A percentile compares a stretch with the other conserved stretches of the same genome.
These are phyloP conservation scores for Hypomontagnella monticulosa DNA, from an alignment of 495 filamentous ascomycete species.

Conservation along the genomic window DNA sequence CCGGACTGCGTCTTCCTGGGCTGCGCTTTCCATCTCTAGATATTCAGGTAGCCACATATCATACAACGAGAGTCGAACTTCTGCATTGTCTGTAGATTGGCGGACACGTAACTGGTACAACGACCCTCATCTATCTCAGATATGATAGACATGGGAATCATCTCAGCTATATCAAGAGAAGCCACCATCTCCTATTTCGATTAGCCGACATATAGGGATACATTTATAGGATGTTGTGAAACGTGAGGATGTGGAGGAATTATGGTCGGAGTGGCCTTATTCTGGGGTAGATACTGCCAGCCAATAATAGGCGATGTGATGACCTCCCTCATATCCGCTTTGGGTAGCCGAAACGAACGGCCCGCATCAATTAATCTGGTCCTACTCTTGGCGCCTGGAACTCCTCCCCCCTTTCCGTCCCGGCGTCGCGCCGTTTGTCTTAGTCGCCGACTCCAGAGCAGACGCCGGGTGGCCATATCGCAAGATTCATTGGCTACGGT, in stretches of 20 bases:
- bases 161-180: constrained; percentile 12
- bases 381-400: constrained; percentile 3
- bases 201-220: not conserved
- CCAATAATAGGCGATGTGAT: constrained; percentile 21
- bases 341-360: not conserved
- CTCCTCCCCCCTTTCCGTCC: not conserved
- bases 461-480: constrained; percentile 6
- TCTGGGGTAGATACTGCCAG: constrained; percentile 5
- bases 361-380: constrained; percentile 18
- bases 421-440: not conserved
- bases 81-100: not conserved
- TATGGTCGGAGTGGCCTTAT: not conserved
- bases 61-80: not conserved
- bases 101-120: not conserved
- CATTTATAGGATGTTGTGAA: constrained; percentile 15
- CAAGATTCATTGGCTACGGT: constrained; percentile 14
- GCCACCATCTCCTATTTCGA: constrained; percentile 6
- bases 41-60: constrained; percentile 18
- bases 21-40: not conserved
- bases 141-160: not conserved
- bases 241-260: not conserved
- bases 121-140: not conserved
- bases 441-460: constrained; percentile 6
- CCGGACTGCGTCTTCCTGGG: not conserved
- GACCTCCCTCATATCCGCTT: constrained; percentile 3